Evolutionary conservation across 352 stramenopile genomes (phyloP), one percentile per base, ranked within the genome.

Genomic region (Phytophthora lateralis): DNA sequence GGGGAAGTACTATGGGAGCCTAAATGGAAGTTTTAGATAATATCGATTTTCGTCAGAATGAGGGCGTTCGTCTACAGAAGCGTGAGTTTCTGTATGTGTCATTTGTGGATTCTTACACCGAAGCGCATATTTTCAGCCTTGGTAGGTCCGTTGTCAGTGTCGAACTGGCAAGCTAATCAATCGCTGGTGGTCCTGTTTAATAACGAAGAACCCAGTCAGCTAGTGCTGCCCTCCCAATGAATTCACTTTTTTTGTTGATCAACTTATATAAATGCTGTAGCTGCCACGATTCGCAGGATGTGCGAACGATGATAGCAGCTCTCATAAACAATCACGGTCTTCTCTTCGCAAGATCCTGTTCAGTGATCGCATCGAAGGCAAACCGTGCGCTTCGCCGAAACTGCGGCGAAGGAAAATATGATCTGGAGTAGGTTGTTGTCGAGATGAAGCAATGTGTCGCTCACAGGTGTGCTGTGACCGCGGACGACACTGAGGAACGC

Each of bases 401-500:
- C 53, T 12, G 52, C 68, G 4, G 68, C 63, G 17, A 76, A 73
- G 2, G 17, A 12, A 41, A 76, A 76, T 6, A 76, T 73, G 14
- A 48, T 37, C 4, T 51, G 38, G 17, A 71, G 17, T 10, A 73
- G 18, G 34, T 73, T 35, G 46, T 62, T 63, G 46, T 73, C 62
- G 4, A 76, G 44, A 17, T 59, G 63, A 30, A 24, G 21, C 21
- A 69, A 39, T 0, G 17, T 30, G 21, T 55, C 34, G n/a, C 46
- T 57, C 1, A 46, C 57, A 27, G 51, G 50, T 44, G n/a, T 56
- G 6, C 27, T 54, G n/a, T 56, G 44, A 6, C 54, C 39, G 18
- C 42, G 56, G 4, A 64, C 30, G 14, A 76, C 68, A 18, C 68
- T 76, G 4, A 76, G 34, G 12, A 76, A 73, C 18, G 59, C 63